Evolutionary conservation across 2,329 filamentous ascomycete genomes (phyloP).

Genomic region (Hymenotorrendiella dingleyae): DNA sequence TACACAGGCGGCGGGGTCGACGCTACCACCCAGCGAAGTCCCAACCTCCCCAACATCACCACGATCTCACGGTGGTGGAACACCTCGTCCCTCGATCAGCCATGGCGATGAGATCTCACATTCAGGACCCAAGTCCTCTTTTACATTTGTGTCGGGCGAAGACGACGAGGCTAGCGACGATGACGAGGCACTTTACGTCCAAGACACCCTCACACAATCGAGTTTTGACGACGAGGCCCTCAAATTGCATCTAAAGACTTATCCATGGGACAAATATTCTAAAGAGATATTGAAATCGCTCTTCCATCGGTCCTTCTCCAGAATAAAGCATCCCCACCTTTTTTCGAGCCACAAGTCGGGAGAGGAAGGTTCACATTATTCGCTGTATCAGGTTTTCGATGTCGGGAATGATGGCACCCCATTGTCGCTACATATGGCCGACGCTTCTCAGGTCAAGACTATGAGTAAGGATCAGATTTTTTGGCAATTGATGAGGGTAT

Average conservation of each 20-base stretch:
- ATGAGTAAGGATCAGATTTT: conserved; percentile 5
- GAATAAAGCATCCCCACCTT: conserved; percentile 2
- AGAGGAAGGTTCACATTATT: conserved; percentile 6
- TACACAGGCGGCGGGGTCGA: neutral
- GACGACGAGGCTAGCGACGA: conserved; percentile 1
- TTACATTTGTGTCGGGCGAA: conserved; percentile 6
- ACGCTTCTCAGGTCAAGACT: too few relatives aligned
- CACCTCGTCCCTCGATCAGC: neutral
- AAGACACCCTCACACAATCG: conserved; percentile 1
- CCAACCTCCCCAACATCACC: neutral
- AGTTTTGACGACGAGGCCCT: conserved; percentile 2
- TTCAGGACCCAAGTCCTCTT: too few relatives aligned
- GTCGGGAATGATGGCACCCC: conserved; percentile 7
- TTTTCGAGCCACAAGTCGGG: neutral
- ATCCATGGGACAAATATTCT: conserved; percentile 5
- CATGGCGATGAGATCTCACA: neutral
- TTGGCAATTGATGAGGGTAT: conserved; percentile 5
- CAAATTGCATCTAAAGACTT: neutral
- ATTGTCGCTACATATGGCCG: conserved; percentile 1
- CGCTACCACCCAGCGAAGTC: neutral
- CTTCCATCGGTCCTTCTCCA: neutral
- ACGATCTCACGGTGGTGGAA: neutral
- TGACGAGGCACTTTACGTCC: conserved; percentile 6
- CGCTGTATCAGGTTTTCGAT: conserved; percentile 8
- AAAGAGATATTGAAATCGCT: neutral